Evolutionary conservation across 805 yeast species (phyloP).

Genomic region (Ogataea pilisensis): DNA sequence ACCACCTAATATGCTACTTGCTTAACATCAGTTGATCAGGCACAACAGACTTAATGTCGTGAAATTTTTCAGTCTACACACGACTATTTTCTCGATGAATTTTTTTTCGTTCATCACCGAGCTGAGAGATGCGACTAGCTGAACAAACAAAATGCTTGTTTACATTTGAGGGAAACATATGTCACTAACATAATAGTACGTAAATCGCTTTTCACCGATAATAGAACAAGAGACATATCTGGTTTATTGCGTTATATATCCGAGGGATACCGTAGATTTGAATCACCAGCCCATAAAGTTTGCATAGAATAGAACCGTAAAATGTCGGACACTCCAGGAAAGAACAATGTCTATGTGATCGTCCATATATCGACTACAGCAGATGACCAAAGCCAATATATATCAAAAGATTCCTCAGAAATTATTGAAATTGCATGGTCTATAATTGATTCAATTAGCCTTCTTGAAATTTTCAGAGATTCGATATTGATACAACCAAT

Average conservation of each 20-base stretch:
- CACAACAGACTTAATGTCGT: neutral
- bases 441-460: constrained; percentile 49
- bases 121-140: neutral
- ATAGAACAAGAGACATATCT: no score
- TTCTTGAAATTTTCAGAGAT: constrained; percentile 40
- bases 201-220: no score
- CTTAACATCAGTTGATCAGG: neutral
- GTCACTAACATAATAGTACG: neutral
- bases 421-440: constrained; percentile 67
- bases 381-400: constrained; percentile 56
- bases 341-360: constrained; percentile 43
- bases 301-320: neutral
- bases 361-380: constrained; percentile 62
- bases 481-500: constrained; percentile 54
- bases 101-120: neutral
- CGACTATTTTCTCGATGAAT: neutral
- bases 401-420: constrained; percentile 65
- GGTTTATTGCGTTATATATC: no score
- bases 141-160: no score
- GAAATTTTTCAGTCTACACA: neutral
- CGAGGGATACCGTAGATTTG: neutral
- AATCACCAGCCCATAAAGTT: neutral
- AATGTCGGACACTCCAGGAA: neutral
- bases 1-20: no score
- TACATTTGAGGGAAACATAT: neutral